Conservation (phyloP, 2,329 filamentous ascomycete species). For the Periconia digitata region DNA sequence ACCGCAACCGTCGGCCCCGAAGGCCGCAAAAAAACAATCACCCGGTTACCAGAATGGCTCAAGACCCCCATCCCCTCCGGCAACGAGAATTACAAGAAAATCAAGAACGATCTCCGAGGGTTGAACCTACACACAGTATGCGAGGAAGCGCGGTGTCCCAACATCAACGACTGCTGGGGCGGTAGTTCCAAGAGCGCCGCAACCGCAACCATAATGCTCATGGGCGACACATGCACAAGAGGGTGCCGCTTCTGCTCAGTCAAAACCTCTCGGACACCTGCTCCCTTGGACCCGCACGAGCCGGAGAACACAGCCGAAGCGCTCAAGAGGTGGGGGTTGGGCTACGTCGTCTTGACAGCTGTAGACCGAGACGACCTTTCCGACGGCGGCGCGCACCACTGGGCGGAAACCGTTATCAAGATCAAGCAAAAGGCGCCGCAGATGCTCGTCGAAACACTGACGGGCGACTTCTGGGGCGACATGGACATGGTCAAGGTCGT, state of each 20-base stretch:
- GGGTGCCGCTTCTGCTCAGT: constrained; percentile 97
- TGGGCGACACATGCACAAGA: constrained; percentile 97
- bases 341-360: constrained; percentile 91
- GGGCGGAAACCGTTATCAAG: constrained; percentile 89
- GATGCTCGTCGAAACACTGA: constrained; percentile 79
- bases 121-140: constrained; percentile 93
- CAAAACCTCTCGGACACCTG: constrained; percentile 76
- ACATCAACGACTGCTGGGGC: constrained; percentile 98
- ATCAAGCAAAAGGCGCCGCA: constrained; percentile 76
- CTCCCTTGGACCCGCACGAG: constrained; percentile 90
- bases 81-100: constrained; percentile 86
- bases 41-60: constrained; percentile 85
- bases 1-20: constrained; percentile 63
- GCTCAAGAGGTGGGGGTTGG: constrained; percentile 86
- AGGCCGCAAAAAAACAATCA: constrained; percentile 66
- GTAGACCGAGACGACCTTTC: constrained; percentile 91
- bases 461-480: constrained; percentile 85
- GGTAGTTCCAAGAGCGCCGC: constrained; percentile 84
- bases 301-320: constrained; percentile 97
- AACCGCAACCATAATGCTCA: constrained; percentile 98
- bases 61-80: constrained; percentile 86
- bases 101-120: constrained; percentile 89
- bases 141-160: constrained; percentile 95
- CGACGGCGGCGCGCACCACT: constrained; percentile 87
- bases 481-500: constrained; percentile 84